phyloP scores from a whole-genome alignment of 805 yeast species.

The Candida michaelii region DNA sequence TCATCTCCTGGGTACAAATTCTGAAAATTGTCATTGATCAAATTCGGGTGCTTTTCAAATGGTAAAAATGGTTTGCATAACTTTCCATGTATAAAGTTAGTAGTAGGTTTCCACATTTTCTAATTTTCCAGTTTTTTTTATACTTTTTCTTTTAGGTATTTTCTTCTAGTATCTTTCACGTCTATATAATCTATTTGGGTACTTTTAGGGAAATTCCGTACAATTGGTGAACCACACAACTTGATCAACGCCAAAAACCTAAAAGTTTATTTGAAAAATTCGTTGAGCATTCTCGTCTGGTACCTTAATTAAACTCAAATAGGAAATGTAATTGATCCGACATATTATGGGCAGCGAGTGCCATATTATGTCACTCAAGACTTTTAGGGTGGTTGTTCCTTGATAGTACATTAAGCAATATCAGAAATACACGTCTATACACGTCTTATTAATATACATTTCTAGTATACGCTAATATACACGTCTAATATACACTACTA shows the following conservation, averaged over 20 bases:
- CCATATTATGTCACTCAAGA: no score
- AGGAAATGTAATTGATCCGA: slow-evolving; percentile 12
- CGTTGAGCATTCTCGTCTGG: slow-evolving; percentile 1
- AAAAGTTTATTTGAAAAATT: not conserved
- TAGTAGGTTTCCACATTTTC: slow-evolving; percentile 42
- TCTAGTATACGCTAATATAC: no score
- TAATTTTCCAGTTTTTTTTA: not conserved
- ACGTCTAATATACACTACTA: no score
- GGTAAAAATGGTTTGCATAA: slow-evolving; percentile 42
- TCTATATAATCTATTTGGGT: no score
- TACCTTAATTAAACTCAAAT: slow-evolving; percentile 11
- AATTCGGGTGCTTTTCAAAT: slow-evolving; percentile 39
- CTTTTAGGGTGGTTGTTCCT: no score
- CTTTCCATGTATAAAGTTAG: slow-evolving; percentile 35
- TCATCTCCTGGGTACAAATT: slow-evolving; percentile 77
- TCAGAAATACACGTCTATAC: no score
- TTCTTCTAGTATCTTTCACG: not conserved
- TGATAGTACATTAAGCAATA: no score
- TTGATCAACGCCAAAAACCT: not conserved
- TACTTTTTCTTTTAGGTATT: not conserved
- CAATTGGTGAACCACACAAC: no score
- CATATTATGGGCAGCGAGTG: no score
- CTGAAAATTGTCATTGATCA: slow-evolving; percentile 39
- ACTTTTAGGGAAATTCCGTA: no score
- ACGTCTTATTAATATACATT: no score